phyloP scores from a whole-genome alignment of 306 rosid genomes.

The Prunus mira region DNA sequence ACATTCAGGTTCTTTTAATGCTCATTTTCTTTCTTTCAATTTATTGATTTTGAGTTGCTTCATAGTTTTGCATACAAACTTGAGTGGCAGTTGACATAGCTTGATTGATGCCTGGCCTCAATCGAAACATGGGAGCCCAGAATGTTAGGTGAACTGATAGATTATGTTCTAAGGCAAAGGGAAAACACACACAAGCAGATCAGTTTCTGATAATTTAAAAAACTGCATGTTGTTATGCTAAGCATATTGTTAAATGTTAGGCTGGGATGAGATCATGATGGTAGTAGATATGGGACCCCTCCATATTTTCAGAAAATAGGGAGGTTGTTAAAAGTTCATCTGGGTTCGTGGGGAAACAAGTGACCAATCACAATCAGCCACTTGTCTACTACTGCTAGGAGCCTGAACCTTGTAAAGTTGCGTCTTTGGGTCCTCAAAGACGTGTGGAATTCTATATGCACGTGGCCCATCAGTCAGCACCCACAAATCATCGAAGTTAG shows the following conservation, averaged over 20 bases:
- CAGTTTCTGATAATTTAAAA: too few relatives aligned
- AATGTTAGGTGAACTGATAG: background rate
- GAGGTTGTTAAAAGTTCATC: too few relatives aligned
- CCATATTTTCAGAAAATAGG: too few relatives aligned
- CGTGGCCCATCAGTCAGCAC: background rate
- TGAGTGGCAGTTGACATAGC: background rate
- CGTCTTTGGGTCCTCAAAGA: background rate
- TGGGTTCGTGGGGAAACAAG: too few relatives aligned
- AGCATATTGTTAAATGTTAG: too few relatives aligned
- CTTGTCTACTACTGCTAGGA: too few relatives aligned
- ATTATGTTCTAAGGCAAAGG: background rate
- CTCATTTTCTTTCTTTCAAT: background rate
- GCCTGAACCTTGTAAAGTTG: too few relatives aligned
- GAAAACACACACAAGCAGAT: background rate
- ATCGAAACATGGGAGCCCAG: too few relatives aligned
- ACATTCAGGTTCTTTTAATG: conserved; percentile 21
- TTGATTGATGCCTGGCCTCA: background rate
- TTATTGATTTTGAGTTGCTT: background rate
- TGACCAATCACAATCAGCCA: too few relatives aligned
- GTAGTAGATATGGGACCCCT: too few relatives aligned
- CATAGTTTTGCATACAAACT: background rate
- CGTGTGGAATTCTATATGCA: background rate
- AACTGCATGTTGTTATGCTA: too few relatives aligned
- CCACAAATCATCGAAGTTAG: background rate
- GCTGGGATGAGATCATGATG: too few relatives aligned